A percentile compares a stretch with the other conserved stretches of the same genome.
Conservation (phyloP, 306 rosid species). For the Rubus parviflorus region DNA sequence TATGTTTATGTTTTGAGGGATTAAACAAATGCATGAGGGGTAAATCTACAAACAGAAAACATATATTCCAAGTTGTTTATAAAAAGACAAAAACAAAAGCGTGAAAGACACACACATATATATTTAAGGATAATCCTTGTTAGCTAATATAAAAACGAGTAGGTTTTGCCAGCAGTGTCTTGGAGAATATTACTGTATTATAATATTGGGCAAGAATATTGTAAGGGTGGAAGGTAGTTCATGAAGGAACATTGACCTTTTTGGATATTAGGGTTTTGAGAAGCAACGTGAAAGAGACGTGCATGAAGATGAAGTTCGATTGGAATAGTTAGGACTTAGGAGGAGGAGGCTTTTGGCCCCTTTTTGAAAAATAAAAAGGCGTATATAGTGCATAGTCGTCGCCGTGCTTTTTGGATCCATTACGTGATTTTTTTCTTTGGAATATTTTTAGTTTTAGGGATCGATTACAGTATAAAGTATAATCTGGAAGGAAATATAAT, state of each 20-base stretch:
- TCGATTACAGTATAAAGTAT: not conserved
- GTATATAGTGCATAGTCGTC: slow-evolving; percentile 43
- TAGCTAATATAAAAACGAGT: slow-evolving; percentile 20
- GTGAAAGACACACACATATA: slow-evolving; percentile 25
- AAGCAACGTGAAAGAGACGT: slow-evolving; percentile 79
- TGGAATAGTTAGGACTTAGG: not conserved
- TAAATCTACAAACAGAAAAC: slow-evolving; percentile 33
- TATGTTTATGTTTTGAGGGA: slow-evolving; percentile 8
- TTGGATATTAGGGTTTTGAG: slow-evolving; percentile 36
- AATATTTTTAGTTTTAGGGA: too few relatives aligned
- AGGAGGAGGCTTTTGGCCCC: not conserved
- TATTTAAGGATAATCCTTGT: slow-evolving; percentile 12
- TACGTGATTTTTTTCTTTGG: slow-evolving; percentile 15
- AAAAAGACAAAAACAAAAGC: not conserved
- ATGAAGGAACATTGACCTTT: slow-evolving; percentile 47
- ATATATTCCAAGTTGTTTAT: slow-evolving; percentile 24
- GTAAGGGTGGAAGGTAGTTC: slow-evolving; percentile 37
- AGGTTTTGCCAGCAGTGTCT: slow-evolving; percentile 13
- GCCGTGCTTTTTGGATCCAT: slow-evolving; percentile 80
- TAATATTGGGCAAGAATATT: slow-evolving; percentile 12
- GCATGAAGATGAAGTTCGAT: slow-evolving; percentile 50
- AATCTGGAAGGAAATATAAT: slow-evolving; percentile 12
- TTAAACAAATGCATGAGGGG: slow-evolving; percentile 41
- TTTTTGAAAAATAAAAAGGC: not conserved
- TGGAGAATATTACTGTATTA: not conserved